phyloP scores from a whole-genome alignment of 495 filamentous ascomycete species.

The Penicillium parvum region DNA sequence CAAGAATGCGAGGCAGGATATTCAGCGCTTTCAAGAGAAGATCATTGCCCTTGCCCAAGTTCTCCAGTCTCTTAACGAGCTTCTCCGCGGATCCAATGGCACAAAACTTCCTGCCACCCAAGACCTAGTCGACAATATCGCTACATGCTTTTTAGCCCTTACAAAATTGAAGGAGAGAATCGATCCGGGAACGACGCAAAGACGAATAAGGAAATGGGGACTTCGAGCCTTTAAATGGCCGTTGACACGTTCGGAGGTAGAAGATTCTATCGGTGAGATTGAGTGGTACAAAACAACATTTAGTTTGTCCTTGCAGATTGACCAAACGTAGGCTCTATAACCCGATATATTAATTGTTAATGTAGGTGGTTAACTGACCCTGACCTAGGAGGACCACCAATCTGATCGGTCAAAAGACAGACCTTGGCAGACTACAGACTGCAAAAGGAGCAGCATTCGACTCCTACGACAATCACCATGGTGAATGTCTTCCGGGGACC shows the following conservation, averaged over 20 bases:
- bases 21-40: slow-evolving; percentile 18
- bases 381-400: slow-evolving; percentile 8
- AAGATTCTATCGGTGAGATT: slow-evolving; percentile 18
- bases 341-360: slow-evolving; percentile 12
- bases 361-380: slow-evolving; percentile 17
- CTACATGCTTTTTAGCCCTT: slow-evolving; percentile 23
- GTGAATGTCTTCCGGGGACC: slow-evolving; percentile 30
- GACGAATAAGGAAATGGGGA: slow-evolving; percentile 24
- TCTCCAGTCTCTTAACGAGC: slow-evolving; percentile 18
- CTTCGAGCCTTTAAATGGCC: slow-evolving; percentile 30
- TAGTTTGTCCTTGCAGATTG: slow-evolving; percentile 23
- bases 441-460: slow-evolving; percentile 19
- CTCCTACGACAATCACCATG: slow-evolving; percentile 23
- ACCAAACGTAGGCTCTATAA: slow-evolving; percentile 24
- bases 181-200: slow-evolving; percentile 22
- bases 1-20: slow-evolving; percentile 24
- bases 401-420: slow-evolving; percentile 7
- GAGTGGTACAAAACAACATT: slow-evolving; percentile 31
- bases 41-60: slow-evolving; percentile 15
- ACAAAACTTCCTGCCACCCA: slow-evolving; percentile 17
- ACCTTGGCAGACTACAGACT: slow-evolving; percentile 12
- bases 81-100: slow-evolving; percentile 14
- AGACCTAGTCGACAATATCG: slow-evolving; percentile 17
- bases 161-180: slow-evolving; percentile 23
- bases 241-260: slow-evolving; percentile 24